Conservation (phyloP, 352 stramenopile species). For the Phytopythium sindhum region DNA sequence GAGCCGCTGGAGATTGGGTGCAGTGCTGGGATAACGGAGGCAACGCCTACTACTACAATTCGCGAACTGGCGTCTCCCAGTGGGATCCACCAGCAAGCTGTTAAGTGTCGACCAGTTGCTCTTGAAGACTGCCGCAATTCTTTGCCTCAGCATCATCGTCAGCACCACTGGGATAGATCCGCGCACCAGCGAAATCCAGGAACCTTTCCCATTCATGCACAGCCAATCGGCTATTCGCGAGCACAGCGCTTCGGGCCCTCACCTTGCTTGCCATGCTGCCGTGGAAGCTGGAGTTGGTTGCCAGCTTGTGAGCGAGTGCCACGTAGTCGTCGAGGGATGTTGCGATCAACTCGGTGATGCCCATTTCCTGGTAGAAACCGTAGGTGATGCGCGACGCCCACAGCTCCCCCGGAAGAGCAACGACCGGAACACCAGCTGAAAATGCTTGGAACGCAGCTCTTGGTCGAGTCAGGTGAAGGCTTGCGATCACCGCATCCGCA, state of each 20-base stretch:
- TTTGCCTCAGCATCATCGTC: not conserved
- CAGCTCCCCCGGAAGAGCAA: constrained; percentile 53
- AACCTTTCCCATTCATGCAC: constrained; percentile 75
- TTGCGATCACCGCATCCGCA: constrained; percentile 60
- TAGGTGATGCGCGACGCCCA: constrained; percentile 66
- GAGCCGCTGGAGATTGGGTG: constrained; percentile 37
- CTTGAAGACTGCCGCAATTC: not conserved
- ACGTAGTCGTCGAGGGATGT: constrained; percentile 49
- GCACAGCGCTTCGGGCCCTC: constrained; percentile 23
- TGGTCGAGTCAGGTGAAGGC: constrained; percentile 47
- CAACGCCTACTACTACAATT: constrained; percentile 70
- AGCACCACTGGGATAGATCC: constrained; percentile 25
- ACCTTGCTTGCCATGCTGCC: constrained; percentile 41
- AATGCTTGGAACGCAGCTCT: constrained; percentile 56
- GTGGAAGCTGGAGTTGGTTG: constrained; percentile 42
- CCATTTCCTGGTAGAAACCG: constrained; percentile 67
- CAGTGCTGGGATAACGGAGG: constrained; percentile 41
- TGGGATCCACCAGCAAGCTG: constrained; percentile 35
- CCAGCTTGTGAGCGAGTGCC: constrained; percentile 44
- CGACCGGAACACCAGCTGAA: constrained; percentile 50
- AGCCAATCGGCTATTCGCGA: constrained; percentile 43
- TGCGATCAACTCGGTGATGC: constrained; percentile 46
- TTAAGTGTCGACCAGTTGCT: not conserved
- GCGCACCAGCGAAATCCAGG: constrained; percentile 41
- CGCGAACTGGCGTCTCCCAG: constrained; percentile 41